Evolutionary conservation across 495 filamentous ascomycete species (phyloP), one percentile per base, ranked within the genome.

Genomic region (Elasticomyces elasticus): DNA sequence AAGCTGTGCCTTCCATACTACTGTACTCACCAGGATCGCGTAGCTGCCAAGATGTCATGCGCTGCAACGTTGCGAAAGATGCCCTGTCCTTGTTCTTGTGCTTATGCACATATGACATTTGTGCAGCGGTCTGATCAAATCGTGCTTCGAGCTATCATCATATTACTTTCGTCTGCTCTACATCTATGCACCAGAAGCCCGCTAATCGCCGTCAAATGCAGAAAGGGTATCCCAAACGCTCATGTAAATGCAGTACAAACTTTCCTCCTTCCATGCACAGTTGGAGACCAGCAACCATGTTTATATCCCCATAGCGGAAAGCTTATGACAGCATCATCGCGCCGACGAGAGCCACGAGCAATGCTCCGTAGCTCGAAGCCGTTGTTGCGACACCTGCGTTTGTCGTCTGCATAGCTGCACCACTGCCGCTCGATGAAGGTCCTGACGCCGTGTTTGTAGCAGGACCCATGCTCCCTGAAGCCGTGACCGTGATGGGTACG

Each of bases 401-500:
- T 17, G 35, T 40, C 35, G 35, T 13, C 35, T 3, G 13, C 7
- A 33, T 15, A 7, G 30, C 30, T 15, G 30, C 7, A 40, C 5
- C 35, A 40, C 35, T 13, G 5, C 35, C 35, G 19, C 35, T 40
- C 19, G 35, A 40, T 5, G 35, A 40, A 2, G 35, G 35, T 17
- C 30, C 30, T 15, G 13, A 5, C 5, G 19, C 35, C 5, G 35
- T 40, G 19, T 40, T 40, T 17, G 35, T 40, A n/a, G n/a, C n/a
- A n/a, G n/a, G n/a, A n/a, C n/a, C n/a, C n/a, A n/a, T n/a, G n/a
- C n/a, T n/a, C n/a, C n/a, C n/a, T n/a, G n/a, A n/a, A n/a, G n/a
- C 55, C 31, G 51, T 54, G 26, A 55, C 27, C 33, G 47, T 51
- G 20, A 60, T 20, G n/a, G 51, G 33, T 19, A 53, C 45, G 25